Base-by-base conservation (phyloP, 768 basidiomycete species). In the Chalciporus chontae region DNA sequence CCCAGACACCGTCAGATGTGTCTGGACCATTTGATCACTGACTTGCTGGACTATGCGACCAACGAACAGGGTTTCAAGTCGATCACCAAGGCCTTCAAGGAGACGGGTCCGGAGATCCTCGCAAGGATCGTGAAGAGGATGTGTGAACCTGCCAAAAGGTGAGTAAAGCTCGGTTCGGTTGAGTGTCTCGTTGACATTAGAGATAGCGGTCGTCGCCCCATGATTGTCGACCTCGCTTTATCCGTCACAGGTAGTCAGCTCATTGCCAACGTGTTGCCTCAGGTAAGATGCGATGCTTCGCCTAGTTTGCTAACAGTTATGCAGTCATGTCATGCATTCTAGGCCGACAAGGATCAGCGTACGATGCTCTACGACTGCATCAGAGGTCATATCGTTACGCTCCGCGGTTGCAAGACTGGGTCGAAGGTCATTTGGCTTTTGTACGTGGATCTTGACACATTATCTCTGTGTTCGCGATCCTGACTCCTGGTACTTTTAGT, bases 371-470 rank as follows among this genome's bases (percentile, higher is more conserved):
- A 90, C 59, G 90, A 92, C 38, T 90, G 90, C 58, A 90, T 92
- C 55, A 77, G 85, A 34, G 87, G 88, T 3, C 89, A 92, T 61
- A 90, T 92, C 55, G 90, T 92, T 41, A 92, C 90, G 24, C 74
- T 93, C n/a, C 80, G 90, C 32, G 90, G 90, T 18, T 91, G 89
- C 64, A 92, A 92, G 75, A 90, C 90, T 2, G 90, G 90, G 23
- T 91, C 90, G 1, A 91, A 90, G 64, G 88, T 92, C 61, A 92
- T 92, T 62, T 93, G 90, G 90, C 76, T 93, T 43, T 93, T 93
- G 78, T 79, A 63, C 42, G 77, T 44, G 4, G 34, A 36, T 36
- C 1, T 36, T 7, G 34, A 15, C 42, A 34, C 29, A 21, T 21
- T 21, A 39, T 39, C 53, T 39, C 13, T 15, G 26, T 48, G 18